Evolutionary conservation across 805 yeast genomes (phyloP).

Genomic region (Huiozyma sinensis): DNA sequence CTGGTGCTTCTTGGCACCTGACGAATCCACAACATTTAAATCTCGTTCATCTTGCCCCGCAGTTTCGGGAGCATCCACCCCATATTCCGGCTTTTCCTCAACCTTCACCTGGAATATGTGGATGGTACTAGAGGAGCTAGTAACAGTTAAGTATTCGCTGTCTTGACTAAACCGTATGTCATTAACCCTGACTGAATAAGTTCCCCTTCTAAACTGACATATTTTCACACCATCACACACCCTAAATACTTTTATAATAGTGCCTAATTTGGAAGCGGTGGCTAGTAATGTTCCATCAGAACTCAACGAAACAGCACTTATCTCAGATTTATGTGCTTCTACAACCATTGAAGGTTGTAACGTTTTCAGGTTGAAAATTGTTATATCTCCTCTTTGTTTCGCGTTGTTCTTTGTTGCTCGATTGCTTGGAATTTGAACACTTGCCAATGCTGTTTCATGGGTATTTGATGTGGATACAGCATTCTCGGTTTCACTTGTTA

Average conservation of each 20-base stretch:
- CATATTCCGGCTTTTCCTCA: neutral
- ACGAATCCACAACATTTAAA: neutral
- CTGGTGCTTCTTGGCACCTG: neutral
- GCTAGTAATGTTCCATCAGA: constrained; percentile 57
- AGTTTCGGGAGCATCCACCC: no score
- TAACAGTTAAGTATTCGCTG: constrained; percentile 62
- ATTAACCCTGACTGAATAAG: constrained; percentile 69
- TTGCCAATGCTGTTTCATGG: neutral
- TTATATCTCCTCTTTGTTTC: constrained; percentile 42
- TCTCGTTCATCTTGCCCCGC: neutral
- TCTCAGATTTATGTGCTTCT: constrained; percentile 60
- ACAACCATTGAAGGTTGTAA: constrained; percentile 56
- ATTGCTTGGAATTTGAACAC: neutral
- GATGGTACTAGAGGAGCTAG: constrained; percentile 18
- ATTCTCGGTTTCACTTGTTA: no score
- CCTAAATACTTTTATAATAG: constrained; percentile 59
- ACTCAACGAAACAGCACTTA: constrained; percentile 52
- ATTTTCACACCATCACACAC: constrained; percentile 48
- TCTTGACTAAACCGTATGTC: constrained; percentile 64
- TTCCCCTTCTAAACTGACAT: constrained; percentile 62
- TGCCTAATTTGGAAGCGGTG: constrained; percentile 68
- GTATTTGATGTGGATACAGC: neutral
- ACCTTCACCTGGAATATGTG: constrained; percentile 1
- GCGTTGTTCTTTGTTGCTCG: no score
- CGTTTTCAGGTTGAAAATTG: constrained; percentile 50